Evolutionary conservation across 2,329 filamentous ascomycete species (phyloP).

Genomic region (Dothiorella sarmentorum): DNA sequence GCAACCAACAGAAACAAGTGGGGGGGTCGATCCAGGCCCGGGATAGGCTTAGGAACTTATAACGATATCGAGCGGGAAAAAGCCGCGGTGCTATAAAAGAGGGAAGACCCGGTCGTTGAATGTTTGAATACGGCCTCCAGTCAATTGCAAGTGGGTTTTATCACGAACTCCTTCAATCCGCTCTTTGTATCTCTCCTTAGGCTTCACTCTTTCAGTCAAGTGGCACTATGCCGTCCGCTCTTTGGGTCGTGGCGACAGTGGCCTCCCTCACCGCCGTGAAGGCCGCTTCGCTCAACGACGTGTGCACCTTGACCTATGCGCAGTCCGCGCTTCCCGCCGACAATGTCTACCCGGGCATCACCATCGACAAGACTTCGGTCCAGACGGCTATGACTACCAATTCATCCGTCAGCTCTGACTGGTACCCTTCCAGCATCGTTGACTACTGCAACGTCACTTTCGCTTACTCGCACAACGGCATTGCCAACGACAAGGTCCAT

Average conservation of each 20-base stretch:
- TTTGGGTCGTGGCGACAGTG: background rate
- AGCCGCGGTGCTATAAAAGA: too few species aligned
- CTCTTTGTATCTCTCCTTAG: too few species aligned
- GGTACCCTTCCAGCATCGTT: conserved; percentile 26
- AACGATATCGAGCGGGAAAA: too few species aligned
- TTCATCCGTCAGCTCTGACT: conserved; percentile 29
- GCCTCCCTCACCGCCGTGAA: background rate
- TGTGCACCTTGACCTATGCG: background rate
- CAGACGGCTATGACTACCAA: conserved; percentile 37
- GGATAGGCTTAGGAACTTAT: too few species aligned
- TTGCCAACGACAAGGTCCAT: conserved; percentile 21
- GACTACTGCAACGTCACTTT: conserved; percentile 48
- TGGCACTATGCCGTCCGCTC: background rate
- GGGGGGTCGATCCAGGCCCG: too few species aligned
- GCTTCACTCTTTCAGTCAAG: too few species aligned
- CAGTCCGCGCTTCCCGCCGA: background rate
- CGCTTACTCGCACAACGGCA: conserved; percentile 44
- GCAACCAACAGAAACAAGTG: too few species aligned
- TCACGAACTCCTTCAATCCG: too few species aligned
- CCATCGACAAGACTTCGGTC: conserved; percentile 39
- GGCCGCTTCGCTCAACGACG: background rate
- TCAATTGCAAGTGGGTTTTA: too few species aligned
- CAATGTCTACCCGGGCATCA: conserved; percentile 28
- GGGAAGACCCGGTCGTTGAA: too few species aligned
- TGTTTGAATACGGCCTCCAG: too few species aligned